phyloP scores from a whole-genome alignment of 768 basidiomycete genomes.

The Pisolithus albus region DNA sequence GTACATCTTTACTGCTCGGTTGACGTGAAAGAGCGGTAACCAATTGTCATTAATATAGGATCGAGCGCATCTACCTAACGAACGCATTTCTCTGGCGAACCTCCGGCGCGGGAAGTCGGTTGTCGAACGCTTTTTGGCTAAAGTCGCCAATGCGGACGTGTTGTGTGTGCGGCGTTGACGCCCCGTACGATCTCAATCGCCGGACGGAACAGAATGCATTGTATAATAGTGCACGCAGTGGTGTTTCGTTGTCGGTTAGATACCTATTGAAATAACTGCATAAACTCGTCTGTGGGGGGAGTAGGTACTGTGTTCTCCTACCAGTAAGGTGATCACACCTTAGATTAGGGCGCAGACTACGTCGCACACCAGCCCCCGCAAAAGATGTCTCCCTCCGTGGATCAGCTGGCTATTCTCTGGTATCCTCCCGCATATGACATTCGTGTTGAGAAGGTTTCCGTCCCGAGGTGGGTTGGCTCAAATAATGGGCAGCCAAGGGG shows the following conservation, averaged over 20 bases:
- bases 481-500: background rate
- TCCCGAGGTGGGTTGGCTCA: slow-evolving; percentile 41
- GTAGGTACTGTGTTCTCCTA: too few species aligned
- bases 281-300: too few species aligned
- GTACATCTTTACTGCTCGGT: slow-evolving; percentile 36
- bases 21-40: background rate
- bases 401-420: slow-evolving; percentile 41
- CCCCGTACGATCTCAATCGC: too few species aligned
- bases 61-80: slow-evolving; percentile 90
- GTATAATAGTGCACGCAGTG: background rate
- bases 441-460: slow-evolving; percentile 54
- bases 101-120: slow-evolving; percentile 72
- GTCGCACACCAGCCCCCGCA: background rate
- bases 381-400: background rate
- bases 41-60: slow-evolving; percentile 41
- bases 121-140: slow-evolving; percentile 63
- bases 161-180: too few species aligned
- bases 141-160: slow-evolving; percentile 32
- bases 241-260: too few species aligned
- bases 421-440: slow-evolving; percentile 66
- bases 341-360: too few species aligned
- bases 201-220: background rate
- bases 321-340: too few species aligned
- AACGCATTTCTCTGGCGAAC: slow-evolving; percentile 82
- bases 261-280: too few species aligned